Base-by-base conservation (phyloP, 352 stramenopile genomes). In the Blastocystis hominis region DNA sequence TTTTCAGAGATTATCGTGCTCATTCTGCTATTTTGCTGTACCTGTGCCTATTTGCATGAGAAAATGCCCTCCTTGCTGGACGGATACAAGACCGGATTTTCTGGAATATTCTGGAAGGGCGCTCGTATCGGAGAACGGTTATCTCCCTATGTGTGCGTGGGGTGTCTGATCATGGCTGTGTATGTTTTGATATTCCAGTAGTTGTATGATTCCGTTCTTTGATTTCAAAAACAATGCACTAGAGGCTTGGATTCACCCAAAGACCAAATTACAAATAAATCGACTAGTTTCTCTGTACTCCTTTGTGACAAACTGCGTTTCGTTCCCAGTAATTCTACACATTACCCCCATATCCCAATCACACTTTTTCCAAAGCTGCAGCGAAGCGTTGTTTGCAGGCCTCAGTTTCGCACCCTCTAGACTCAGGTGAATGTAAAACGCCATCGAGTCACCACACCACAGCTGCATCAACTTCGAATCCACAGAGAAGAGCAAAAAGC, bases 181-280 rank as follows among this genome's bases (percentile, higher is more conserved):
- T 84, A 84, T 84, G 72, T 84, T 36, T 53, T 84, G 53, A n/a
- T 84, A 40, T 84, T 84, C 53, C 72, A 84, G 47, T 84, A 66
- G 44, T 84, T 15, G 34, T 47, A n/a, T 64, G 46, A 47, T 47
- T 54, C 38, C 36, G 20, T 24, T 17, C 15, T 53, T 17, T 76
- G 40, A 55, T 42, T 50, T 47, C 10, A 34, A 84, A 84, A 50
- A 84, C 59, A 84, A 10, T 66, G 50, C 17, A 63, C 38, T 44
- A 53, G 1, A 46, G 20, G n/a, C 5, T 55, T 53, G 47, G 20
- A 68, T 59, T 50, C 24, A 2, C 38, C 42, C 36, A 42, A 50
- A 38, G 68, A 84, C 62, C 20, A 84, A 15, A 34, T 84, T 53
- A 68, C 9, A 13, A 55, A 84, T 20, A 69, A 84, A 84, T 7